Evolutionary conservation across 441 rosid species (phyloP).

Genomic region (Jatropha multifida): DNA sequence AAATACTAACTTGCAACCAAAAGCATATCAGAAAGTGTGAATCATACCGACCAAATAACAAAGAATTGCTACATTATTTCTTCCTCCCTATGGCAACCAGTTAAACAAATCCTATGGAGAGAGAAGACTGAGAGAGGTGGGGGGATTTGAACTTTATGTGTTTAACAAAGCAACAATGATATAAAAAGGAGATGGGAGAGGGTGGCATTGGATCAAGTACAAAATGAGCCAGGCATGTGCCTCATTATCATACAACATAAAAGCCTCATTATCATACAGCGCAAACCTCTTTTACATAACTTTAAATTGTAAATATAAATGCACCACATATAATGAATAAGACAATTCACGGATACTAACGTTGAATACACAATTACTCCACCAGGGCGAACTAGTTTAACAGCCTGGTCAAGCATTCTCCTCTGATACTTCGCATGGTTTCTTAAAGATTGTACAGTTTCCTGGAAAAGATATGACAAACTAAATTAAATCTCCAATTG

Average conservation of each 20-base stretch:
- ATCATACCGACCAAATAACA: neutral
- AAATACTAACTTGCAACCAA: neutral
- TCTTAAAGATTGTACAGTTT: conserved; percentile 78
- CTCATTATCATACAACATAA: neutral
- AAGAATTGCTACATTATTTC: neutral
- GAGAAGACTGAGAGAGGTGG: neutral
- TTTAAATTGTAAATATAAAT: neutral
- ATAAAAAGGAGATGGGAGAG: neutral
- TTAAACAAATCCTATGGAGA: neutral
- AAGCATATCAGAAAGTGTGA: neutral
- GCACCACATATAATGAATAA: conserved; percentile 11
- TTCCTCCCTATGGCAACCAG: neutral
- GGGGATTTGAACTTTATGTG: neutral
- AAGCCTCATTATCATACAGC: neutral
- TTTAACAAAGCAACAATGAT: neutral
- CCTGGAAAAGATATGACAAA: conserved; percentile 45
- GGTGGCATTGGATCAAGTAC: neutral
- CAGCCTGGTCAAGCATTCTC: conserved; percentile 96
- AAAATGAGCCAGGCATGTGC: neutral
- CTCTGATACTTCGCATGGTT: conserved; percentile 80
- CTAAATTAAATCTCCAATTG: conserved; percentile 7
- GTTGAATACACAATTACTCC: conserved; percentile 95
- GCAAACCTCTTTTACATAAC: neutral
- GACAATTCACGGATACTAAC: conserved; percentile 43
- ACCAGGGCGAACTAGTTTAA: conserved; percentile 91